Evolutionary conservation across 192 early-diverging fungal species (phyloP), one percentile per base, ranked within the genome.

Genomic region (Linnemannia elongata): DNA sequence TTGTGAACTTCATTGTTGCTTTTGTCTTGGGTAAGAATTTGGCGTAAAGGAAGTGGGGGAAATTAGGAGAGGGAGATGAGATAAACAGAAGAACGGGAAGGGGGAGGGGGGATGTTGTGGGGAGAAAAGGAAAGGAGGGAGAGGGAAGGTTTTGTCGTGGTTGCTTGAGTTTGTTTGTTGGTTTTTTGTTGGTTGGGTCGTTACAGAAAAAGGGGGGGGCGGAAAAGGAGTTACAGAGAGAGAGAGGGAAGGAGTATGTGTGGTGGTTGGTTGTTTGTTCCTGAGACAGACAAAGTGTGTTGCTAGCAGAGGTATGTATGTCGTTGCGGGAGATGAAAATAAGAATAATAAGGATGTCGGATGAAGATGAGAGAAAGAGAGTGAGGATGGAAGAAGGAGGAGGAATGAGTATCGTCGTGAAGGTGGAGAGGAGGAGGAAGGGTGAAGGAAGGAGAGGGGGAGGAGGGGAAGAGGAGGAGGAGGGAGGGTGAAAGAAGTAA

Each of bases 261-360:
- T 22, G 47, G 47, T 52, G 17, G 49, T 52, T 52, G 47, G 49
- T 52, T 52, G 49, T 30, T 66, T 27, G 60, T 66, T 66, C 60
- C 60, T 66, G 72, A 45, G 72, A 72, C 70, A 41, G 9, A 72
- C 70, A 39, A 52, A 75, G 74, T 57, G 74, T 57, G 47, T 41
- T 55, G 36, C 35, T 36, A 24, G 47, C 74, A 75, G 35, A 13
- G 33, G 52, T 57, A 24, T 55, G n/a, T 20, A 20, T 42, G 13
- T 72, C 36, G 70, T 72, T 38, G 52, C 47, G 30, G 74, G 52
- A 36, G 47, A 75, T 75, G 47, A 36, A 73, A 45, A 75, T 57
- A 22, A 75, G 52, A 52, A 33, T 35, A 60, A n/a, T 49, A 8
- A 9, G 9, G 7, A 27, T 27, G 8, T 10, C 57, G n/a, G 60